These are phyloP conservation scores for Aaosphaeria pasadenensis DNA, from an alignment of 2,329 filamentous ascomycete genomes.

Conservation along the genomic window DNA sequence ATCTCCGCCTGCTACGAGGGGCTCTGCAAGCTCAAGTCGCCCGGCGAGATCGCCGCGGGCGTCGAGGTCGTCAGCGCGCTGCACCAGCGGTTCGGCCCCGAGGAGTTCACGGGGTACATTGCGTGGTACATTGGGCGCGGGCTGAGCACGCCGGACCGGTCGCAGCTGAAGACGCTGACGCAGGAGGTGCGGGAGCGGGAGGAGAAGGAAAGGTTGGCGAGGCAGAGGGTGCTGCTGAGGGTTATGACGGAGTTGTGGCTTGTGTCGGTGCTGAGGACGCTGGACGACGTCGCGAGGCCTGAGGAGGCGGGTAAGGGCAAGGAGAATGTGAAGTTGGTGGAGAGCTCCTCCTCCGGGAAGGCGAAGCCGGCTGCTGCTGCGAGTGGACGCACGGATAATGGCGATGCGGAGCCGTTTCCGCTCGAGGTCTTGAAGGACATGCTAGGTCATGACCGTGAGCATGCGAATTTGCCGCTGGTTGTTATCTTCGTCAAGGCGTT, in stretches of 20 bases:
- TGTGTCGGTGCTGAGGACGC: slow-evolving; percentile 78
- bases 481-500: slow-evolving; percentile 97
- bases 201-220: slow-evolving; percentile 85
- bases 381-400: slow-evolving; percentile 46
- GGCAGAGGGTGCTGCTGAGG: slow-evolving; percentile 81
- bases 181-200: slow-evolving; percentile 87
- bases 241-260: slow-evolving; percentile 97
- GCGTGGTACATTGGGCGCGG: slow-evolving; percentile 92
- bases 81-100: slow-evolving; percentile 88
- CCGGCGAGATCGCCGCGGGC: slow-evolving; percentile 86
- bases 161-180: slow-evolving; percentile 71
- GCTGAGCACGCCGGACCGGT: slow-evolving; percentile 85
- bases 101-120: slow-evolving; percentile 86
- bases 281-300: slow-evolving; percentile 66
- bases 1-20: slow-evolving; percentile 95
- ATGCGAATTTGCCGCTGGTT: slow-evolving; percentile 83
- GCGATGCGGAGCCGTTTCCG: slow-evolving; percentile 85
- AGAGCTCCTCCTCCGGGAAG: slow-evolving; percentile 56
- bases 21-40: slow-evolving; percentile 84
- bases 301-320: slow-evolving; percentile 63
- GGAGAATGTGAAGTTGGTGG: slow-evolving; percentile 52
- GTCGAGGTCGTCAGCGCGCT: slow-evolving; percentile 93
- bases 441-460: slow-evolving; percentile 88
- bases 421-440: slow-evolving; percentile 97
- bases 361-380: slow-evolving; percentile 57